Conservation (phyloP, 164 flowering plant genomes). For the Annona squamosa region DNA sequence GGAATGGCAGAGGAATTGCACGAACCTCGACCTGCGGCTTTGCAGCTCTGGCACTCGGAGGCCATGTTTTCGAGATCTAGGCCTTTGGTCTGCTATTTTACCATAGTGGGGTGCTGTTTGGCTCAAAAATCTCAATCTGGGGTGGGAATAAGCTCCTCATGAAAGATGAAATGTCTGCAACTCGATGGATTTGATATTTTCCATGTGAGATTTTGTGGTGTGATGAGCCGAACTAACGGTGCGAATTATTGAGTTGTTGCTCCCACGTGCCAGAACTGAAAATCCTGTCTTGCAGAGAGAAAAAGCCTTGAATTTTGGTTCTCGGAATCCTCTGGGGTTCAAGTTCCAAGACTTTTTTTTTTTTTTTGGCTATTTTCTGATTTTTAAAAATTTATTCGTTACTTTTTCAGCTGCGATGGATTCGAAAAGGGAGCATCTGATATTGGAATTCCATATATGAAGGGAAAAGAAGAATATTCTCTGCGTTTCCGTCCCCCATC, state of each 20-base stretch:
- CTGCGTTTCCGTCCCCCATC: neutral
- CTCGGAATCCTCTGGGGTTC: neutral
- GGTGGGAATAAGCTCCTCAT: too few relatives aligned
- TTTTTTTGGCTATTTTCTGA: too few relatives aligned
- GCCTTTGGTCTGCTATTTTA: neutral
- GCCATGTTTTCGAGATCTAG: neutral
- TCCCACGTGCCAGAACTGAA: neutral
- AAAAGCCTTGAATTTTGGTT: too few relatives aligned
- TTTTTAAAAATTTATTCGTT: too few relatives aligned
- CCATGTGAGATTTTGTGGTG: too few relatives aligned
- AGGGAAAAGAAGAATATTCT: neutral
- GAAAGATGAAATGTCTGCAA: too few relatives aligned
- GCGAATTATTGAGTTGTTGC: neutral
- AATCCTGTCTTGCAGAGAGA: neutral
- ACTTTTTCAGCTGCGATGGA: neutral
- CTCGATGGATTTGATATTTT: too few relatives aligned
- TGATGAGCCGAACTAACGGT: neutral
- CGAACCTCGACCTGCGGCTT: neutral
- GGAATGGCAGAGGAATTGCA: neutral
- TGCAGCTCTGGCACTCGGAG: neutral
- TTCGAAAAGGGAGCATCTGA: neutral
- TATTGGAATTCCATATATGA: constrained; percentile 3
- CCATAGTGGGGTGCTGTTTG: neutral
- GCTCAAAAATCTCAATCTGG: neutral
- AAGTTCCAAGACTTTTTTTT: neutral